Conservation (phyloP, 768 basidiomycete genomes). For the Grammothele lineata region DNA sequence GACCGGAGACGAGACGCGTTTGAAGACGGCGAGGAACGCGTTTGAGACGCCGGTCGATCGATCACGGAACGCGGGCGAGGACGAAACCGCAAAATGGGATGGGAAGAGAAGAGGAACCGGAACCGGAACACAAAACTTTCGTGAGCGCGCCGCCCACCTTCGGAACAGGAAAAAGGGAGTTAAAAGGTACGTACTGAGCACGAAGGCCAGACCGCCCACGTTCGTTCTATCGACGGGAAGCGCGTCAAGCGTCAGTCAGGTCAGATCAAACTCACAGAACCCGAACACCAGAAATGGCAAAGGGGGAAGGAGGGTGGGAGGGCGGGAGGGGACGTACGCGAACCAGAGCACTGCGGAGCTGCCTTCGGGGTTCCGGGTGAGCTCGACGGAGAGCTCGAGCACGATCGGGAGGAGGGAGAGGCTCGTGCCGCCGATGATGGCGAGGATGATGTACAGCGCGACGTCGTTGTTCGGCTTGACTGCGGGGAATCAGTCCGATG, state of each 20-base stretch:
- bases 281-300: not conserved
- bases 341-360: constrained; percentile 79
- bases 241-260: no score
- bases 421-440: constrained; percentile 60
- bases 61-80: no score
- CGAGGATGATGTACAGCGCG: constrained; percentile 62
- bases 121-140: no score
- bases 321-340: constrained; percentile 39
- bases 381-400: constrained; percentile 74
- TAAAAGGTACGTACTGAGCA: constrained; percentile 46
- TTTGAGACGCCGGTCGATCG: no score
- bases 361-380: constrained; percentile 75
- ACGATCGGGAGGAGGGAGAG: constrained; percentile 71
- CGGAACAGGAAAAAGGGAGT: not conserved
- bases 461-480: constrained; percentile 59
- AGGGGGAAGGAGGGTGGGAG: not conserved
- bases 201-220: constrained; percentile 53
- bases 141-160: no score
- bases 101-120: no score
- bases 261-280: no score
- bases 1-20: no score
- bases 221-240: no score
- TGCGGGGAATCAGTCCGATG: no score
- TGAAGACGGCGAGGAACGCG: no score
- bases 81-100: no score